phyloP scores from a whole-genome alignment of 2,329 filamentous ascomycete genomes.

The Monilinia vaccinii-corymbosi region DNA sequence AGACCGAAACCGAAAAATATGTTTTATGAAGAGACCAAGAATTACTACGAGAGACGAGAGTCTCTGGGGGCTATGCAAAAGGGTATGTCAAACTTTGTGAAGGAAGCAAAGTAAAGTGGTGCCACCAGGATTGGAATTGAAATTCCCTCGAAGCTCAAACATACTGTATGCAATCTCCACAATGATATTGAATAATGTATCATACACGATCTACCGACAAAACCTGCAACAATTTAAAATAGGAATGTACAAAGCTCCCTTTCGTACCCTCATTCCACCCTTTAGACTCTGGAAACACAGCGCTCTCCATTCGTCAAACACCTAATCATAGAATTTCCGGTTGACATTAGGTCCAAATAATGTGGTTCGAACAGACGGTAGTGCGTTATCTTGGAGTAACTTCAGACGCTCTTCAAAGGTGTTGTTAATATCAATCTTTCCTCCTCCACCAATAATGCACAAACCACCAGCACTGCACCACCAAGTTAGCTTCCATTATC shows the following conservation, averaged over 20 bases:
- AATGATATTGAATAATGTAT: slow-evolving; percentile 20
- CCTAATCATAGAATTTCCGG: slow-evolving; percentile 87
- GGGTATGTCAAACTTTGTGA: slow-evolving; percentile 23
- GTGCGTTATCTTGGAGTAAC: slow-evolving; percentile 73
- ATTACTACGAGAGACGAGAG: slow-evolving; percentile 24
- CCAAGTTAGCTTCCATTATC: slow-evolving; percentile 7
- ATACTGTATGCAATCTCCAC: slow-evolving; percentile 1
- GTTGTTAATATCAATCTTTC: slow-evolving; percentile 98
- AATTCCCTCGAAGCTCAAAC: neutral
- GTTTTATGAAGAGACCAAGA: slow-evolving; percentile 37
- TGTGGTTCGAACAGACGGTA: slow-evolving; percentile 75
- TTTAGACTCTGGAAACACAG: slow-evolving; percentile 1
- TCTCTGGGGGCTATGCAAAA: slow-evolving; percentile 26
- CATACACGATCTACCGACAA: slow-evolving; percentile 28
- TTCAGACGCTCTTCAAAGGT: slow-evolving; percentile 87
- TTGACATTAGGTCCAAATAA: slow-evolving; percentile 94
- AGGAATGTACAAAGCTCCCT: slow-evolving; percentile 10
- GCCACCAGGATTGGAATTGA: too few species aligned
- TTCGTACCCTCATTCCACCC: neutral
- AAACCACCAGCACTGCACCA: slow-evolving; percentile 73
- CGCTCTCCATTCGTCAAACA: neutral
- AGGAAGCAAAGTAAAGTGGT: slow-evolving; percentile 6
- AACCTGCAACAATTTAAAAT: slow-evolving; percentile 16
- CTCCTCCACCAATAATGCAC: slow-evolving; percentile 66
- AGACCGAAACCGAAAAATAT: slow-evolving; percentile 57